Evolutionary conservation across 2,329 filamentous ascomycete genomes (phyloP).

Genomic region (Chalaropsis thielavioides): DNA sequence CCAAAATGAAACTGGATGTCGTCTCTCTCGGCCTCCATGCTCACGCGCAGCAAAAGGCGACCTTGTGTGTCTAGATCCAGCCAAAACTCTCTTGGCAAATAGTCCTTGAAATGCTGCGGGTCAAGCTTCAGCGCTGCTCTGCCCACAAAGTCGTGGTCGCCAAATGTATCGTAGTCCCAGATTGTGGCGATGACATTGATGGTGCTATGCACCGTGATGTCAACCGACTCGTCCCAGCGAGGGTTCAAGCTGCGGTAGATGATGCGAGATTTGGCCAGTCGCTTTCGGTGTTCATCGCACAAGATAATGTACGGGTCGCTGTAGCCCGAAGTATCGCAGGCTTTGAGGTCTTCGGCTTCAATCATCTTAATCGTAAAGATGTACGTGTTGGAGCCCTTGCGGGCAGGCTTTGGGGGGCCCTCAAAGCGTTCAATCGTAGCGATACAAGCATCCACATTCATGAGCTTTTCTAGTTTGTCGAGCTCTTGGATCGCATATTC

Average conservation of each 20-base stretch:
- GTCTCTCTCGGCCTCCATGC: constrained; percentile 96
- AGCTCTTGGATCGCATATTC: constrained; percentile 88
- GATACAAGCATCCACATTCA: constrained; percentile 85
- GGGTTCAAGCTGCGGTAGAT: constrained; percentile 84
- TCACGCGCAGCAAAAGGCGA: constrained; percentile 73
- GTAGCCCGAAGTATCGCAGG: constrained; percentile 86
- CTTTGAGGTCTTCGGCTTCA: constrained; percentile 91
- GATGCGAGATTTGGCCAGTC: constrained; percentile 84
- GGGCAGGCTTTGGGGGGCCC: constrained; percentile 49
- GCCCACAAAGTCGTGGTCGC: constrained; percentile 93
- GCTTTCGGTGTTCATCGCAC: constrained; percentile 94
- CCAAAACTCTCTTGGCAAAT: constrained; percentile 92
- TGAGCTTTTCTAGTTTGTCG: constrained; percentile 73
- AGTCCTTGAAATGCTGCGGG: constrained; percentile 92
- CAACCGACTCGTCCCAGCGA: constrained; percentile 92
- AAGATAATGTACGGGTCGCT: constrained; percentile 97
- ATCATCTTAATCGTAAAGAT: constrained; percentile 99
- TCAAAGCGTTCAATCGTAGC: constrained; percentile 62
- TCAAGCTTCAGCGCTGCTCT: constrained; percentile 97
- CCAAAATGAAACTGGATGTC: constrained; percentile 98
- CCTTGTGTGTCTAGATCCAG: constrained; percentile 93
- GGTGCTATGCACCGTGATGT: constrained; percentile 82
- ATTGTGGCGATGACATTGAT: constrained; percentile 93
- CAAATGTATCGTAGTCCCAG: constrained; percentile 96
- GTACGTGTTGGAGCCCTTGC: constrained; percentile 65